phyloP scores from a whole-genome alignment of 352 stramenopile species.

The Peronospora destructor region DNA sequence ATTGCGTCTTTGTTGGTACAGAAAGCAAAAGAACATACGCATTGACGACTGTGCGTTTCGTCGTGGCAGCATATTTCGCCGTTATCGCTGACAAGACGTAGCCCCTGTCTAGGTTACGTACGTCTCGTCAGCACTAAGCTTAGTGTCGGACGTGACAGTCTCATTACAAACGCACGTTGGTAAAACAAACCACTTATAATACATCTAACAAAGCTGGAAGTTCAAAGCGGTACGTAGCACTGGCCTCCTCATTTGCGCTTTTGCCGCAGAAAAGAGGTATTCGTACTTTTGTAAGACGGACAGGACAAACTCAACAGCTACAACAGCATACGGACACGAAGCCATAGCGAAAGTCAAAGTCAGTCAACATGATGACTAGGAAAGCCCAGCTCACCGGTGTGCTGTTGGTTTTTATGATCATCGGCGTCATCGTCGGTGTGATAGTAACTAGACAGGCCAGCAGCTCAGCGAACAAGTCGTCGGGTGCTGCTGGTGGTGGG shows the following conservation, averaged over 20 bases:
- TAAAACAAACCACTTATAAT: too few species aligned
- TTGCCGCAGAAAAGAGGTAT: slow-evolving; percentile 22
- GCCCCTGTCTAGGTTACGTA: too few species aligned
- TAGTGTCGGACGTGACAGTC: too few species aligned
- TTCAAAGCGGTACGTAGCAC: not conserved
- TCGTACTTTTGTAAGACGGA: slow-evolving; percentile 11
- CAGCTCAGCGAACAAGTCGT: slow-evolving; percentile 25
- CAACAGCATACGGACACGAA: too few species aligned
- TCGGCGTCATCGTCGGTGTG: slow-evolving; percentile 42
- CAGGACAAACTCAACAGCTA: slow-evolving; percentile 18
- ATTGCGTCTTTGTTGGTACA: too few species aligned
- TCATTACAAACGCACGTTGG: too few species aligned
- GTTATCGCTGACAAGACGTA: too few species aligned
- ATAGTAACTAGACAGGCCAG: slow-evolving; percentile 27
- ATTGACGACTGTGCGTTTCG: too few species aligned
- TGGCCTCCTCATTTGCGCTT: slow-evolving; percentile 25
- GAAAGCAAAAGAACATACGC: too few species aligned
- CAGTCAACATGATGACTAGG: slow-evolving; percentile 27
- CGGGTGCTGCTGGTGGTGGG: slow-evolving; percentile 12
- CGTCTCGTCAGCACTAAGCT: too few species aligned
- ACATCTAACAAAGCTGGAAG: slow-evolving; percentile 10
- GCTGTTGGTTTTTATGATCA: slow-evolving; percentile 38
- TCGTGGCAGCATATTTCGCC: too few species aligned
- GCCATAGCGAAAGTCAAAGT: not conserved
- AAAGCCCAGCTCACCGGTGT: slow-evolving; percentile 33